Conservation (phyloP, 164 flowering plant species). For the Macadamia tetraphylla region DNA sequence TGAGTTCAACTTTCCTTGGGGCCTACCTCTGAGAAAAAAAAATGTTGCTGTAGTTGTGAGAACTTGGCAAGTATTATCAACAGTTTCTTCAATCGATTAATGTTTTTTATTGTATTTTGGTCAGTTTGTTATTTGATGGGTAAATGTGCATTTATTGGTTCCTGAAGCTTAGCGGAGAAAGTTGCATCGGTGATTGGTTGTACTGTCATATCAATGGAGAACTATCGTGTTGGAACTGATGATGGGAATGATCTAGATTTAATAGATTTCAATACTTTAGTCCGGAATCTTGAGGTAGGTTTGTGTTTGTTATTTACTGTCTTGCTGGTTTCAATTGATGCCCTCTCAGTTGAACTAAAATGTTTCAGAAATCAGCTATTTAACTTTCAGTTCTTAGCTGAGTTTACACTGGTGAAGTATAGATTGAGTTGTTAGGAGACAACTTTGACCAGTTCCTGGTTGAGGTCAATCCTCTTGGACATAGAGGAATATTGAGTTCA, state of each 20-base stretch:
- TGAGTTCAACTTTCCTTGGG: too few relatives aligned
- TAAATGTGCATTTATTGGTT: conserved; percentile 16
- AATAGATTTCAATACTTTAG: conserved; percentile 77
- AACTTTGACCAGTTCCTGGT: neutral
- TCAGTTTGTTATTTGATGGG: conserved; percentile 4
- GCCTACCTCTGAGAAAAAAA: too few relatives aligned
- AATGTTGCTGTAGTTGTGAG: too few relatives aligned
- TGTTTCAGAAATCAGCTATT: neutral
- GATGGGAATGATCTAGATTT: conserved; percentile 82
- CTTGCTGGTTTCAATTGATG: neutral
- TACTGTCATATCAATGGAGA: conserved; percentile 85
- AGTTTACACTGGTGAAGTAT: conserved; percentile 2
- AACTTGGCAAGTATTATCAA: too few relatives aligned
- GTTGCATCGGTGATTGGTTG: conserved; percentile 96
- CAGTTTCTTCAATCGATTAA: too few relatives aligned
- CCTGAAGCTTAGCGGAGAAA: conserved; percentile 93
- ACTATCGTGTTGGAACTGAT: conserved; percentile 78
- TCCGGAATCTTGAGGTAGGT: conserved; percentile 82
- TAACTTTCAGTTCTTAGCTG: neutral
- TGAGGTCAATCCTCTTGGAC: neutral
- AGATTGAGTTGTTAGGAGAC: neutral
- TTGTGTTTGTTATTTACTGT: conserved; percentile 2
- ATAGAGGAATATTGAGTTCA: neutral
- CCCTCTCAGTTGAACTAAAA: neutral
- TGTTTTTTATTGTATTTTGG: neutral